Evolutionary conservation across 2,329 filamentous ascomycete species (phyloP).

Genomic region (Zasmidium citrigriseum): DNA sequence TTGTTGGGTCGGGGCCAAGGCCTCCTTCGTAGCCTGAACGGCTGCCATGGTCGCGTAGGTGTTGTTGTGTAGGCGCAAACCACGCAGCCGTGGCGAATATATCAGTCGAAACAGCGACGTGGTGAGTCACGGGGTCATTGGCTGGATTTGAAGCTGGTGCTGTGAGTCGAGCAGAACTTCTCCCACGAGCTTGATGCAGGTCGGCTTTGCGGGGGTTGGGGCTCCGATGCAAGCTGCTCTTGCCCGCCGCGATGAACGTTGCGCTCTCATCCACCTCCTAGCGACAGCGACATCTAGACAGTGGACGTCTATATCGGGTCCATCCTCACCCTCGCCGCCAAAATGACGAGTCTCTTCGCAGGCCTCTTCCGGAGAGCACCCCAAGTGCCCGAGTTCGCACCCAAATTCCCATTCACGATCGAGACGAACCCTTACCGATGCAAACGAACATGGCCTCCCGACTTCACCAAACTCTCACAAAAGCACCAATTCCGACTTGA

Average conservation of each 20-base stretch:
- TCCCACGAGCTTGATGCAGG: background rate
- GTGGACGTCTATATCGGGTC: background rate
- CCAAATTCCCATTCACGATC: slow-evolving; percentile 37
- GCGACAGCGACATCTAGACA: too few species aligned
- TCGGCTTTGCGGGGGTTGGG: background rate
- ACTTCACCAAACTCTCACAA: slow-evolving; percentile 67
- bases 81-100: slow-evolving; percentile 32
- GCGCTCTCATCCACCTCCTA: too few species aligned
- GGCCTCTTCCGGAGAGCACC: slow-evolving; percentile 27
- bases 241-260: too few species aligned
- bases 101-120: slow-evolving; percentile 28
- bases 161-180: background rate
- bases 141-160: background rate
- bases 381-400: slow-evolving; percentile 17
- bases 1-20: slow-evolving; percentile 56
- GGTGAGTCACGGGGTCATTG: slow-evolving; percentile 23
- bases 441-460: slow-evolving; percentile 76
- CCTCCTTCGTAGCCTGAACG: slow-evolving; percentile 52
- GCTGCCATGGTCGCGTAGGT: slow-evolving; percentile 46
- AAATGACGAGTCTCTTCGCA: slow-evolving; percentile 28
- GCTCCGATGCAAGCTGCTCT: too few species aligned
- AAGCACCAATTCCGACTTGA: slow-evolving; percentile 79
- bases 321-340: slow-evolving; percentile 1
- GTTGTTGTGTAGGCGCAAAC: slow-evolving; percentile 26
- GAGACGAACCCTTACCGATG: slow-evolving; percentile 62